Conservation (phyloP, 176 grass and related monocot genomes). For the Ensete ventricosum region DNA sequence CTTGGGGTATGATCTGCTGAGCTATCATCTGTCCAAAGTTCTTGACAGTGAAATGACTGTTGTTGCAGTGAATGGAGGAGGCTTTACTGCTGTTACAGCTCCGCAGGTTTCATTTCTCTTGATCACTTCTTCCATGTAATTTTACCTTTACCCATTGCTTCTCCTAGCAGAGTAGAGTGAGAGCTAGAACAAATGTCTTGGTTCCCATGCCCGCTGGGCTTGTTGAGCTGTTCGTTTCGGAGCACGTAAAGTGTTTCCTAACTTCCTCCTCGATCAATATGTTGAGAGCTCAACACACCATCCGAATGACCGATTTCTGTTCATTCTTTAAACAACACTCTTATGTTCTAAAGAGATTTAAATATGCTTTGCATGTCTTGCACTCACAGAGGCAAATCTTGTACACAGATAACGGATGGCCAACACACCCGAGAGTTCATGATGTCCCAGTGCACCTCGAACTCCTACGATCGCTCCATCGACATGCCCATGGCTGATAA, state of each 20-base stretch:
- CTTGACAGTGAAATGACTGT: slow-evolving; percentile 62
- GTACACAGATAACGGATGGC: slow-evolving; percentile 58
- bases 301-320: slow-evolving; percentile 11
- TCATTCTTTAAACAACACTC: neutral
- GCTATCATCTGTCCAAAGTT: slow-evolving; percentile 26
- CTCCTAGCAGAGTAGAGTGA: slow-evolving; percentile 20
- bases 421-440: slow-evolving; percentile 71
- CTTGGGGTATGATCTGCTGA: too few species aligned
- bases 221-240: slow-evolving; percentile 61
- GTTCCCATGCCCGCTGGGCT: slow-evolving; percentile 68
- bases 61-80: slow-evolving; percentile 37
- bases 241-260: slow-evolving; percentile 37
- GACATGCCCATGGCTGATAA: neutral
- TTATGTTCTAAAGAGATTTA: too few species aligned
- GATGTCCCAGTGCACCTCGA: slow-evolving; percentile 55
- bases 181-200: slow-evolving; percentile 45
- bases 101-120: slow-evolving; percentile 1
- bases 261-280: neutral
- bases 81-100: neutral
- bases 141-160: too few species aligned
- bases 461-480: neutral
- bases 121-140: neutral
- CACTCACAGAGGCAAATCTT: neutral
- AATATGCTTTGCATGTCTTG: too few species aligned
- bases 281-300: neutral